Conservation (phyloP, 331 rosid genomes). For the Quercus tomentella region DNA sequence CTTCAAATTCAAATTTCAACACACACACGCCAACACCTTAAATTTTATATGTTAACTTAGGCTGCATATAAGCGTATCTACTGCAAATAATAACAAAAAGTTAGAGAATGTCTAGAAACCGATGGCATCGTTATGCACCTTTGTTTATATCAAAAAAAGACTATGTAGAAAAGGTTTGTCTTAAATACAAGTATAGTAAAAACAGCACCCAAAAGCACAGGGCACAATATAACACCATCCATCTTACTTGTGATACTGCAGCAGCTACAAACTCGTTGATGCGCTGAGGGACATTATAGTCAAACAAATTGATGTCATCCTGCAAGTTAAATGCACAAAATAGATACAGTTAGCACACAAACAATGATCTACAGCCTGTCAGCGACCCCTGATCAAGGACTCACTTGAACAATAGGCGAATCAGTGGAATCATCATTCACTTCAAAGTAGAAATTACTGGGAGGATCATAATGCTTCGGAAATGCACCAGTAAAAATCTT, state of each 20-base stretch:
- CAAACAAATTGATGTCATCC: conserved; percentile 77
- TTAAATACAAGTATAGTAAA: neutral
- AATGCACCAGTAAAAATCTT: conserved; percentile 91
- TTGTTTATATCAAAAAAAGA: neutral
- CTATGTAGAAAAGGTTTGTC: neutral
- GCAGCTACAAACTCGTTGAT: conserved; percentile 85
- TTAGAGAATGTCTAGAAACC: neutral
- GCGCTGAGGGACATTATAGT: conserved; percentile 80
- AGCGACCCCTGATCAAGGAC: too few species aligned
- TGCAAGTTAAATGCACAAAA: conserved; percentile 15
- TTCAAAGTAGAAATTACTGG: conserved; percentile 78
- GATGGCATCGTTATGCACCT: too few species aligned
- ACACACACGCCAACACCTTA: neutral
- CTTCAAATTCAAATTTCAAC: neutral
- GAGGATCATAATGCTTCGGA: conserved; percentile 93
- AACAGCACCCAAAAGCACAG: neutral
- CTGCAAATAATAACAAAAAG: neutral
- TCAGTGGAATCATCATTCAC: conserved; percentile 40
- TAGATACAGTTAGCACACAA: neutral
- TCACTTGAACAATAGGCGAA: conserved; percentile 82
- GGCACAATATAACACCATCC: neutral
- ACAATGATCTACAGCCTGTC: too few species aligned
- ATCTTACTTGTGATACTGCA: conserved; percentile 78
- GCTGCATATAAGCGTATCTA: neutral
- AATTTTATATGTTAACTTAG: neutral